Evolutionary conservation across 176 grass and related monocot species (phyloP).

Genomic region (Avena sativa): DNA sequence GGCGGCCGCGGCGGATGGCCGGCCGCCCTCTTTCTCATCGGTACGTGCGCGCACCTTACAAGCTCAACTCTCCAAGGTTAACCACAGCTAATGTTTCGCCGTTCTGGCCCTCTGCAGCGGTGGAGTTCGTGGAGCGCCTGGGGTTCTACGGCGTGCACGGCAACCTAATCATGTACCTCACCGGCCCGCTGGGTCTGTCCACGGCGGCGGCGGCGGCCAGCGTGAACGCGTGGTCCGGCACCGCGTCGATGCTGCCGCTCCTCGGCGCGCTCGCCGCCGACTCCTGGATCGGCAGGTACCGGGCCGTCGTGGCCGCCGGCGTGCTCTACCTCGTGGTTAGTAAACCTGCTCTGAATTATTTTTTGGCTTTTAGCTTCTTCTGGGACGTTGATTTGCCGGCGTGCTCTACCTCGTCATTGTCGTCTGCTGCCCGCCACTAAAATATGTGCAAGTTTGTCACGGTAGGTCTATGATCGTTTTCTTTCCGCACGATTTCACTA

Average conservation of each 20-base stretch:
- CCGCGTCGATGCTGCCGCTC: constrained; percentile 57
- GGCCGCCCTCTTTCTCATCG: constrained; percentile 69
- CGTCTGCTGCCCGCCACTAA: background rate
- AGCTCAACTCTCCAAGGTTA: background rate
- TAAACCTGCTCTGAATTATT: background rate
- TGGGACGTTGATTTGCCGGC: background rate
- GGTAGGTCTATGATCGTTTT: constrained; percentile 15
- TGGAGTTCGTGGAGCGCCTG: constrained; percentile 67
- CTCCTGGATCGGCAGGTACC: constrained; percentile 59
- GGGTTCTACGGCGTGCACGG: constrained; percentile 60
- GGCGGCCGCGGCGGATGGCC: constrained; percentile 57
- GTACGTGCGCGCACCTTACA: constrained; percentile 5
- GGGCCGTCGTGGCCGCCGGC: constrained; percentile 49
- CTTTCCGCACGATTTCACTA: background rate
- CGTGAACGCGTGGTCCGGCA: constrained; percentile 55
- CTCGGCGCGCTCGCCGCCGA: constrained; percentile 66
- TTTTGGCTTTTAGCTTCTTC: background rate
- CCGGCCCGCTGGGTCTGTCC: constrained; percentile 60
- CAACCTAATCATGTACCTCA: constrained; percentile 81
- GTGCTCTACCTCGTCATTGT: background rate
- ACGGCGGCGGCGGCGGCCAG: constrained; percentile 53
- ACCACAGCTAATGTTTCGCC: background rate
- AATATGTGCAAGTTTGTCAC: background rate
- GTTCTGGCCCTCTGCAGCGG: constrained; percentile 10
- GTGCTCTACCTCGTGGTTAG: constrained; percentile 59